Evolutionary conservation across 345 rosid genomes (phyloP).

Genomic region (Ceriops tagal): DNA sequence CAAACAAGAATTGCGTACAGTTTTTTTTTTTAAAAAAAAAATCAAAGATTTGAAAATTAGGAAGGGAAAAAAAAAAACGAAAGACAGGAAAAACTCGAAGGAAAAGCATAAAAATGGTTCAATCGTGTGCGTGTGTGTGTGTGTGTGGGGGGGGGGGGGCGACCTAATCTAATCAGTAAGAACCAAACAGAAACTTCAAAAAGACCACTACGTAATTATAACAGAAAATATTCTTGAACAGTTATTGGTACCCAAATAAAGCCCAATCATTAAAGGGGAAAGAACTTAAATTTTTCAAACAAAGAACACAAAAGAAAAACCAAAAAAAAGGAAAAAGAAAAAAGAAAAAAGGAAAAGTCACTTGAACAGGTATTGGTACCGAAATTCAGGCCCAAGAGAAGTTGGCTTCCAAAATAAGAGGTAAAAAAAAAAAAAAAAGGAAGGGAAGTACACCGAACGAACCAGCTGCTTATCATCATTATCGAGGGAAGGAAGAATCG

Average conservation of each 20-base stretch:
- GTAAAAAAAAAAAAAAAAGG: too few species aligned
- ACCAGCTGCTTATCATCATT: too few species aligned
- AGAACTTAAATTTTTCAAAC: background rate
- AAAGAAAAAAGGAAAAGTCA: background rate
- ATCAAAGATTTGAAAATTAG: too few species aligned
- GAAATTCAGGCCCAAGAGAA: background rate
- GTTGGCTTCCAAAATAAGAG: too few species aligned
- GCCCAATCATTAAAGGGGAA: background rate
- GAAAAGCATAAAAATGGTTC: background rate
- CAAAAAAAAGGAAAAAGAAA: background rate
- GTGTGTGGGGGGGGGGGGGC: too few species aligned
- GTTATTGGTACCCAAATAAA: too few species aligned
- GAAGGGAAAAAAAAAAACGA: background rate
- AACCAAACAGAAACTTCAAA: background rate
- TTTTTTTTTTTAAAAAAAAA: background rate
- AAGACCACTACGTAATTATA: background rate
- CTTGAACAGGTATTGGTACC: too few species aligned
- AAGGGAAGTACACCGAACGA: too few species aligned
- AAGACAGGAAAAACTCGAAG: background rate
- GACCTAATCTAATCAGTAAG: background rate
- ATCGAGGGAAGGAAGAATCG: too few species aligned
- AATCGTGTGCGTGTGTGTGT: too few species aligned
- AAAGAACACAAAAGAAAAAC: background rate
- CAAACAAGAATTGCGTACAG: too few species aligned
- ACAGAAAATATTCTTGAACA: too few species aligned